These are phyloP conservation scores for Candida pseudoviswanathii DNA, from an alignment of 1,139 yeast species.

Conservation along the genomic window DNA sequence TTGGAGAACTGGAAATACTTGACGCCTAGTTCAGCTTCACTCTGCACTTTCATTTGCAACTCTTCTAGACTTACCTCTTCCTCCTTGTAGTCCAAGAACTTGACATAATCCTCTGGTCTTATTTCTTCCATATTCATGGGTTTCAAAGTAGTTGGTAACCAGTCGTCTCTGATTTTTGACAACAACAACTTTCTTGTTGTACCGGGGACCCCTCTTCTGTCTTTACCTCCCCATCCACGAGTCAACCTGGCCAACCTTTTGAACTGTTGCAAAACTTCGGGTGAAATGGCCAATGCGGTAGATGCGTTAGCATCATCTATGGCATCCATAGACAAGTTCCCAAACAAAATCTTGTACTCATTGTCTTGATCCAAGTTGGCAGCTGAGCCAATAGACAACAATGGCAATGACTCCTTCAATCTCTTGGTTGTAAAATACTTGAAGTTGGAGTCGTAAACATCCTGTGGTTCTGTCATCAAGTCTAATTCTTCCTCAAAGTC, in stretches of 20 bases:
- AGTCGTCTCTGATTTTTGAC: conserved; percentile 77
- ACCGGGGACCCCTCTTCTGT: conserved; percentile 72
- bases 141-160: conserved; percentile 72
- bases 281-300: conserved; percentile 58
- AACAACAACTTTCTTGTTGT: conserved; percentile 65
- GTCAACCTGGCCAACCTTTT: conserved; percentile 62
- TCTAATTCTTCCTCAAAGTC: conserved; percentile 37
- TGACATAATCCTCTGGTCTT: conserved; percentile 35
- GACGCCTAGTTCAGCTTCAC: conserved; percentile 51
- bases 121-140: conserved; percentile 67
- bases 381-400: conserved; percentile 46
- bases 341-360: conserved; percentile 74
- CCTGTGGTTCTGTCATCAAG: conserved; percentile 37
- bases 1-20: conserved; percentile 57
- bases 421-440: conserved; percentile 47
- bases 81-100: conserved; percentile 45
- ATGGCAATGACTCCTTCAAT: conserved; percentile 37
- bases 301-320: conserved; percentile 74
- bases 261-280: conserved; percentile 66
- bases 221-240: conserved; percentile 84
- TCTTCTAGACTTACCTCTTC: conserved; percentile 34
- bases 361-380: conserved; percentile 76
- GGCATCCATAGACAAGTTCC: conserved; percentile 67
- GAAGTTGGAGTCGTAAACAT: conserved; percentile 46
- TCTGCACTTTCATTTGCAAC: conserved; percentile 39